These are phyloP conservation scores for Saccharomycopsis schoenii DNA, from an alignment of 805 yeast genomes.

Conservation along the genomic window DNA sequence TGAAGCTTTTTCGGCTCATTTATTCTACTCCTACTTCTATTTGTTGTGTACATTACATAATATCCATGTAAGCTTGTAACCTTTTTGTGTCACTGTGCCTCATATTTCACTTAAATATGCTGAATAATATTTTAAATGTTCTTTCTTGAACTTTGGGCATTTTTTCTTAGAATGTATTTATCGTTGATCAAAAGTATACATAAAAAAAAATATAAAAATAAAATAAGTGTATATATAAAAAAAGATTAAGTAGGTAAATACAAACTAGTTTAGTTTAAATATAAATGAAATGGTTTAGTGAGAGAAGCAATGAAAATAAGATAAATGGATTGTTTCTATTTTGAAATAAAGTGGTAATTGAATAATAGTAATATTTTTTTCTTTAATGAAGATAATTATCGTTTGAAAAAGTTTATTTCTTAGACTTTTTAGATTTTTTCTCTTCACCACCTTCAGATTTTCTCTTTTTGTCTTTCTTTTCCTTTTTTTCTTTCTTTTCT, in stretches of 20 bases:
- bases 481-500: constrained; percentile 44
- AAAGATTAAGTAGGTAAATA: background rate
- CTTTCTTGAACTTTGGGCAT: background rate
- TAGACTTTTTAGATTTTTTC: constrained; percentile 35
- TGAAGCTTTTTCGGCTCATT: too few relatives aligned
- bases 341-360: background rate
- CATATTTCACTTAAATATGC: too few relatives aligned
- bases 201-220: background rate
- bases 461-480: constrained; percentile 28
- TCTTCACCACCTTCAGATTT: constrained; percentile 27
- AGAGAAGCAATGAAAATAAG: background rate
- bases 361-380: background rate
- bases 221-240: background rate
- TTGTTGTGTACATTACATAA: too few relatives aligned
- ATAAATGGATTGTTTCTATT: background rate
- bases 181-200: background rate
- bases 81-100: background rate
- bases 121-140: background rate
- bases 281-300: background rate
- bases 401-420: constrained; percentile 13
- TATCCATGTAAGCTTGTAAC: background rate
- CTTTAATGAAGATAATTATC: background rate
- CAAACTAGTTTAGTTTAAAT: background rate
- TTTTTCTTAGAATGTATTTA: background rate
- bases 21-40: too few relatives aligned